Percentiles rank a stretch among this genome's conserved stretches.
phyloP scores from a whole-genome alignment of 495 filamentous ascomycete species.

The Physcia stellaris region DNA sequence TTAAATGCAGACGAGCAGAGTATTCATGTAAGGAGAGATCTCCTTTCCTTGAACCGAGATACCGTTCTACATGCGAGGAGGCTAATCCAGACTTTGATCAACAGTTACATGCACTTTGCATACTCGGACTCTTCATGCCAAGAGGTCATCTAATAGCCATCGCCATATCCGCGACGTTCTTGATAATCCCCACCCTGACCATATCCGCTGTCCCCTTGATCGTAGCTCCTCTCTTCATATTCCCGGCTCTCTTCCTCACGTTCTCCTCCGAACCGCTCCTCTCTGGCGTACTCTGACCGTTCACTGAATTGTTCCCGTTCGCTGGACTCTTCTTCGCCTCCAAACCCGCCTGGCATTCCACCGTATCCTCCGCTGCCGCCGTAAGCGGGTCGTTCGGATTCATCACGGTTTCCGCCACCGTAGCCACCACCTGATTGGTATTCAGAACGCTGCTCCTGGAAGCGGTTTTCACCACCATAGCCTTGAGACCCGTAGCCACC shows the following conservation, averaged over 20 bases:
- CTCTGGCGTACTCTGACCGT: background rate
- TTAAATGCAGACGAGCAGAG: too few relatives aligned
- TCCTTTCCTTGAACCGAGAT: too few relatives aligned
- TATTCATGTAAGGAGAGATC: too few relatives aligned
- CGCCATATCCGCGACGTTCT: too few relatives aligned
- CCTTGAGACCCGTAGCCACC: background rate
- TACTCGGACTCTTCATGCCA: too few relatives aligned
- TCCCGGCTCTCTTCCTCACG: background rate
- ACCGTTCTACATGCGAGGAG: too few relatives aligned
- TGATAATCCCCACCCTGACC: too few relatives aligned
- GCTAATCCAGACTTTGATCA: too few relatives aligned
- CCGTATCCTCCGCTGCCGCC: slow-evolving; percentile 1
- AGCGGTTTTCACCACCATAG: background rate
- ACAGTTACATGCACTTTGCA: too few relatives aligned
- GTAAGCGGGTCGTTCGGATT: too few relatives aligned
- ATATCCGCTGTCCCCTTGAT: slow-evolving; percentile 10
- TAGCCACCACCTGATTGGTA: background rate
- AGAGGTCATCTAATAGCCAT: too few relatives aligned
- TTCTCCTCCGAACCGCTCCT: slow-evolving; percentile 4
- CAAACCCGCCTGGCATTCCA: background rate
- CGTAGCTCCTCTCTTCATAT: slow-evolving; percentile 6
- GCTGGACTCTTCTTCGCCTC: slow-evolving; percentile 1
- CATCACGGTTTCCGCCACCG: background rate
- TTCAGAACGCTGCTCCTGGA: background rate
- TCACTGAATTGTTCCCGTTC: background rate